Evolutionary conservation across 75 land plant species (phyloP).

Genomic region (Sequoia sempervirens): DNA sequence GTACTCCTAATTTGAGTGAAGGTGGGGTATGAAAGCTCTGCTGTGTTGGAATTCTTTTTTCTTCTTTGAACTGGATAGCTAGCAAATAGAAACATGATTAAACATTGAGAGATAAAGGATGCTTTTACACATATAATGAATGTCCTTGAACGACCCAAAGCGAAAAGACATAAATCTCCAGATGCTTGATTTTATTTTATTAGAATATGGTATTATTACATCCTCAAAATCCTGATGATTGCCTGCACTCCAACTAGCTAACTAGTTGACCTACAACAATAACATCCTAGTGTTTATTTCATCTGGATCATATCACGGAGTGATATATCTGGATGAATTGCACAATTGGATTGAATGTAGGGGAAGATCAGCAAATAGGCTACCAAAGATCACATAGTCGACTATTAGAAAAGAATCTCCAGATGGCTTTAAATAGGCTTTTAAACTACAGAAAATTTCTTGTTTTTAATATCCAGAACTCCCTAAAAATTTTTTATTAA

Average conservation of each 20-base stretch:
- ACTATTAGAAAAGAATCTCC: background rate
- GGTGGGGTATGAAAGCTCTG: background rate
- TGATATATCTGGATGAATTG: constrained; percentile 6
- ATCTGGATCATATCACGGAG: background rate
- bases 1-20: background rate
- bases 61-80: background rate
- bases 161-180: background rate
- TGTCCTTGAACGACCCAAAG: background rate
- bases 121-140: background rate
- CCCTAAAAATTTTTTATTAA: background rate
- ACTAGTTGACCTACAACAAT: background rate
- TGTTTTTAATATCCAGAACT: background rate
- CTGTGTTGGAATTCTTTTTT: background rate
- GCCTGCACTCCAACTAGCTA: background rate
- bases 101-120: background rate
- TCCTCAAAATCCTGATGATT: background rate
- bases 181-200: background rate
- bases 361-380: background rate
- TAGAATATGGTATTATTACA: background rate
- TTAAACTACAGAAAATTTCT: background rate
- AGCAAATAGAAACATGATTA: background rate
- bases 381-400: background rate
- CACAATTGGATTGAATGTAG: background rate
- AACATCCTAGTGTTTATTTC: background rate
- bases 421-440: background rate